These are phyloP conservation scores for Rhynchosporium agropyri DNA, from an alignment of 2,329 filamentous ascomycete genomes.

Conservation along the genomic window DNA sequence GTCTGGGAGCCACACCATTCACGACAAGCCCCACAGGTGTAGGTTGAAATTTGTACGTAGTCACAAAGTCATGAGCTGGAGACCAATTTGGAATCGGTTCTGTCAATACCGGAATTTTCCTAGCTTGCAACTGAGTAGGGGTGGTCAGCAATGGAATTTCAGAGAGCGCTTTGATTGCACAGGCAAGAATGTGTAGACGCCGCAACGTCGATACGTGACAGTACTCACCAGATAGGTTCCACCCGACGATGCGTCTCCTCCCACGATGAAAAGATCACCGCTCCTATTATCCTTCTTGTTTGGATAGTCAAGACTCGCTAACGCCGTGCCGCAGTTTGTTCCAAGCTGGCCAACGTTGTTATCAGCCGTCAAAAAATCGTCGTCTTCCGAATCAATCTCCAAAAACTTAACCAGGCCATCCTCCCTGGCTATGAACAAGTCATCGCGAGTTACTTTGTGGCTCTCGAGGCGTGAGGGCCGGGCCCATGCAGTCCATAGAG, in stretches of 20 bases:
- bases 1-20: conserved; percentile 43
- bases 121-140: conserved; percentile 54
- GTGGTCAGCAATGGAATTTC: conserved; percentile 10
- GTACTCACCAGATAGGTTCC: conserved; percentile 59
- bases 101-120: conserved; percentile 55
- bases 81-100: conserved; percentile 68
- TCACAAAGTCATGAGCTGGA: conserved; percentile 45
- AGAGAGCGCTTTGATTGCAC: not conserved
- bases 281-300: conserved; percentile 53
- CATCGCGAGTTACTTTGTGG: conserved; percentile 68
- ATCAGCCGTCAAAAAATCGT: conserved; percentile 56
- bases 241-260: conserved; percentile 72
- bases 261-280: conserved; percentile 52
- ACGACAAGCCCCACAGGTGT: conserved; percentile 16
- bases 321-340: conserved; percentile 78
- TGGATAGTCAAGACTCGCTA: conserved; percentile 64
- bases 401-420: conserved; percentile 79
- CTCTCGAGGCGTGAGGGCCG: conserved; percentile 67
- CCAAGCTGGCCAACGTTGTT: conserved; percentile 66
- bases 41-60: conserved; percentile 44
- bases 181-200: not conserved
- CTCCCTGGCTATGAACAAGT: conserved; percentile 84
- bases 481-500: conserved; percentile 84
- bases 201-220: not conserved
- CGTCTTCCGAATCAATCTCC: conserved; percentile 60